Percentiles rank a stretch among this genome's conserved stretches.
Evolutionary conservation across 2,329 filamentous ascomycete species (phyloP).

Genomic region (Aspergillus intermedius): DNA sequence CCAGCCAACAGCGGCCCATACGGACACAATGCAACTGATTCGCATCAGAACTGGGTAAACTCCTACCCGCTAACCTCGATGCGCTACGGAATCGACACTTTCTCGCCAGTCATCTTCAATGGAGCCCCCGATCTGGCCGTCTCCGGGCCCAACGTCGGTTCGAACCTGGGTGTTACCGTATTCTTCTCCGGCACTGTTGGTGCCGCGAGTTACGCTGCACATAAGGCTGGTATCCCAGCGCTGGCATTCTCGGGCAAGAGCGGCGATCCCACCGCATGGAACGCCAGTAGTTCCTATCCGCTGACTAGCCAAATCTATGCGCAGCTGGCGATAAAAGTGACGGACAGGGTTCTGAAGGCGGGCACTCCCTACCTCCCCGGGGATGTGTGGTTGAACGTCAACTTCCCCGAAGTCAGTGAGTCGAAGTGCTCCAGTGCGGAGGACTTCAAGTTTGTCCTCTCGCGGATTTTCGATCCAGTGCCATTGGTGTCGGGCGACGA

Average conservation of each 20-base stretch:
- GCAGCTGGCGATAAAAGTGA: constrained; percentile 54
- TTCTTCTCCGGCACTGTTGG: constrained; percentile 63
- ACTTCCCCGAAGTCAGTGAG: constrained; percentile 51
- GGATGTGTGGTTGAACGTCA: constrained; percentile 61
- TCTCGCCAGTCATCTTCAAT: constrained; percentile 51
- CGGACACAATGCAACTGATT: constrained; percentile 52
- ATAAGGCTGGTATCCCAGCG: constrained; percentile 52
- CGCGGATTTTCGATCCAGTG: constrained; percentile 49
- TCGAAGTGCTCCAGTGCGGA: constrained; percentile 45
- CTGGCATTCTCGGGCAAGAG: constrained; percentile 60
- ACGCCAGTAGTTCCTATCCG: constrained; percentile 35
- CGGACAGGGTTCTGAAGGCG: constrained; percentile 48
- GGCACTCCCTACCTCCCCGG: constrained; percentile 59
- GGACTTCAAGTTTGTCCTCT: constrained; percentile 60
- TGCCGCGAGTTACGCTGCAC: constrained; percentile 53
- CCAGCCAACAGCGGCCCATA: constrained; percentile 49
- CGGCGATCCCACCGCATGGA: constrained; percentile 48
- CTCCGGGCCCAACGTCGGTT: constrained; percentile 55
- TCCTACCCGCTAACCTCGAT: constrained; percentile 61
- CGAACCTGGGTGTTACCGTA: constrained; percentile 52
- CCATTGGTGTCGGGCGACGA: constrained; percentile 40
- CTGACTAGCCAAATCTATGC: constrained; percentile 56
- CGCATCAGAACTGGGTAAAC: constrained; percentile 65
- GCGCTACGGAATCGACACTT: constrained; percentile 54
- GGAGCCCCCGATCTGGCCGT: constrained; percentile 57